Percentiles rank a stretch among this genome's conserved stretches.
Evolutionary conservation across 1,139 yeast species (phyloP).

Genomic region (Saccharomyces hybrid): DNA sequence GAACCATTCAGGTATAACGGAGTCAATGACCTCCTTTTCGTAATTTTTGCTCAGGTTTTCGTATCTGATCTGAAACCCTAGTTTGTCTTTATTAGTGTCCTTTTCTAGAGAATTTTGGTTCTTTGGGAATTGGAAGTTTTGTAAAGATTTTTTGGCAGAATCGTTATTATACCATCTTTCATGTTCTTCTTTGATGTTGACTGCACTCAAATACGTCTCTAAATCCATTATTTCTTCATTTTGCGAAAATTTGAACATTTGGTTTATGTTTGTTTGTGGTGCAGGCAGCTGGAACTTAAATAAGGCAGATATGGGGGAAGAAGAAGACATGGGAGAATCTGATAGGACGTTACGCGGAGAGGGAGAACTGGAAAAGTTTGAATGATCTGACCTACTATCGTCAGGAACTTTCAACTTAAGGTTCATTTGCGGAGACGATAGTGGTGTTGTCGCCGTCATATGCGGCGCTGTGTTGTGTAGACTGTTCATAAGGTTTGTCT

Average conservation of each 20-base stretch:
- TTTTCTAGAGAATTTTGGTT: slow-evolving; percentile 3
- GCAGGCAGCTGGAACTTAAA: slow-evolving; percentile 35
- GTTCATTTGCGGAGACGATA: slow-evolving; percentile 4
- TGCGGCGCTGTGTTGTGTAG: not conserved
- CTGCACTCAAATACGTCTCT: slow-evolving; percentile 30
- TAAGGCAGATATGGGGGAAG: slow-evolving; percentile 33
- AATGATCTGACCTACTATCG: slow-evolving; percentile 7
- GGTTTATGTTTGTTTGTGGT: slow-evolving; percentile 12
- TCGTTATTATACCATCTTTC: slow-evolving; percentile 20
- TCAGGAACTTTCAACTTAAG: slow-evolving; percentile 6
- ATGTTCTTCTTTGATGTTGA: slow-evolving; percentile 24
- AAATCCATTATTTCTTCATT: slow-evolving; percentile 38
- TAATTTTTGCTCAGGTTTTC: slow-evolving; percentile 13
- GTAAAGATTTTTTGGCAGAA: slow-evolving; percentile 9
- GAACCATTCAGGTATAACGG: slow-evolving; percentile 37
- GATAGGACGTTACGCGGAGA: slow-evolving; percentile 7
- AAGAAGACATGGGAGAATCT: slow-evolving; percentile 26
- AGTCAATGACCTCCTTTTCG: slow-evolving; percentile 13
- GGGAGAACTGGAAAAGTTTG: slow-evolving; percentile 6
- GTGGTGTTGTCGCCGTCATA: not conserved
- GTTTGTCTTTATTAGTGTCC: slow-evolving; percentile 14
- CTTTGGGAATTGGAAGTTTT: slow-evolving; percentile 22
- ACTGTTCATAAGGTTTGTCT: not conserved
- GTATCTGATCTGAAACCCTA: slow-evolving; percentile 24
- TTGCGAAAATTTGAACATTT: slow-evolving; percentile 38